Base-by-base conservation (phyloP, 176 grass and related monocot species). In the Oryza officinalis region DNA sequence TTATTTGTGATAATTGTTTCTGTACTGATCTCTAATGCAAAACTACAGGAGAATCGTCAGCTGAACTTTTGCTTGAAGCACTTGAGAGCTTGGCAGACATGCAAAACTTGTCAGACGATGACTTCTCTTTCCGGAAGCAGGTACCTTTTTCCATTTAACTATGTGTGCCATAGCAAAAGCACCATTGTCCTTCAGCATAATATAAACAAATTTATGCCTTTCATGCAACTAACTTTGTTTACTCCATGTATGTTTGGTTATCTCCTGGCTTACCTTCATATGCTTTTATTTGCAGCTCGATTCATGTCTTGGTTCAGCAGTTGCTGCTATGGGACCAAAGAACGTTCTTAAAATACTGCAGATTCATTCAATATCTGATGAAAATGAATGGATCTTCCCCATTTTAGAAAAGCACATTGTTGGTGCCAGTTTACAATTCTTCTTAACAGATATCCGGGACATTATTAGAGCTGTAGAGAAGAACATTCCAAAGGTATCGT, bases 121-220 rank as follows among this genome's bases (percentile, higher is more conserved):
- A 96, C 74, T 99, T 94, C 43, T 80, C 93, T 78, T 96, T 86
- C 82, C 79, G 89, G 81, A 96, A 96, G 81, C 96, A 98, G 96
- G 96, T 98, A 78, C 8, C 50, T 27, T 27, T 86, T 64, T 47
- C 73, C 6, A 6, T 78, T 57, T 68, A 67, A 59, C n/a, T 27
- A 63, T 4, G 26, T 67, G 27, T 43, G 44, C 25, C 57, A 44
- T 70, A 13, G 2, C 22, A 40, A 7, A 77, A 13, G 6, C 10
- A 37, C 30, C 6, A 32, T 11, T 22, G 38, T 43, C 30, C 45
- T 67, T 23, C 28, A 20, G 10, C 50, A 28, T 27, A 72, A 31
- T 72, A n/a, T 22, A 74, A 65, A 20, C 37, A 64, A 27, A 71
- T 1, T 72, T 20, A 59, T 81, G 32, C 18, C 72, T 27, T 78